A percentile compares a stretch with the other conserved stretches of the same genome.
Evolutionary conservation across 139 green algal species (phyloP).

Genomic region (Ettlia oleoabundans): DNA sequence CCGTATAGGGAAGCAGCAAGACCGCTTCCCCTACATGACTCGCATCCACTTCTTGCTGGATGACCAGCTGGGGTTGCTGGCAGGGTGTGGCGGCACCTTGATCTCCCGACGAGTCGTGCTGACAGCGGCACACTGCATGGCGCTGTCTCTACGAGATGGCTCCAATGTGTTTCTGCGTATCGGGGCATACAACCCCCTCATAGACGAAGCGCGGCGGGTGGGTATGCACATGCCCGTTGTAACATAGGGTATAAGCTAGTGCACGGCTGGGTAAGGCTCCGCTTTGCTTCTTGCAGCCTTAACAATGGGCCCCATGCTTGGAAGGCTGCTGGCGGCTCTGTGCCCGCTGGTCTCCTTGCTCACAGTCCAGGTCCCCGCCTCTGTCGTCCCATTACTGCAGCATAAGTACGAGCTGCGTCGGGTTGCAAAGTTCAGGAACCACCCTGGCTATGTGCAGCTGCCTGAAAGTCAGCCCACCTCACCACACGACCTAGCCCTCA

Average conservation of each 20-base stretch:
- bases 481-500: slow-evolving; percentile 18
- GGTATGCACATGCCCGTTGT: not conserved
- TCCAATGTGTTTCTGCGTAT: slow-evolving; percentile 10
- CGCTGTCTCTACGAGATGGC: not conserved
- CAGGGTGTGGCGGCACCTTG: slow-evolving; percentile 11
- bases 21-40: not conserved
- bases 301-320: no score
- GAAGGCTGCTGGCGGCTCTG: no score
- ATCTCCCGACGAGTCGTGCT: slow-evolving; percentile 18
- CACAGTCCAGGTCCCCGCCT: not conserved
- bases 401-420: not conserved
- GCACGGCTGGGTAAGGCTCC: no score
- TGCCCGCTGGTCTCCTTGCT: not conserved
- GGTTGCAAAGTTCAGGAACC: not conserved
- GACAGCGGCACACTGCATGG: slow-evolving; percentile 15
- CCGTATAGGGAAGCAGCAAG: not conserved
- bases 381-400: not conserved
- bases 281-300: no score
- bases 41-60: slow-evolving; percentile 24
- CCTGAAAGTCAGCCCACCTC: slow-evolving; percentile 17
- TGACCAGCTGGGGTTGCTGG: slow-evolving; percentile 19
- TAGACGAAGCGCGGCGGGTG: slow-evolving; percentile 6
- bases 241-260: no score
- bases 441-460: slow-evolving; percentile 8
- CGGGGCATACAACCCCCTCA: slow-evolving; percentile 20